phyloP scores from a whole-genome alignment of 2,329 filamentous ascomycete genomes.

The Pestalotiopsis sp. region DNA sequence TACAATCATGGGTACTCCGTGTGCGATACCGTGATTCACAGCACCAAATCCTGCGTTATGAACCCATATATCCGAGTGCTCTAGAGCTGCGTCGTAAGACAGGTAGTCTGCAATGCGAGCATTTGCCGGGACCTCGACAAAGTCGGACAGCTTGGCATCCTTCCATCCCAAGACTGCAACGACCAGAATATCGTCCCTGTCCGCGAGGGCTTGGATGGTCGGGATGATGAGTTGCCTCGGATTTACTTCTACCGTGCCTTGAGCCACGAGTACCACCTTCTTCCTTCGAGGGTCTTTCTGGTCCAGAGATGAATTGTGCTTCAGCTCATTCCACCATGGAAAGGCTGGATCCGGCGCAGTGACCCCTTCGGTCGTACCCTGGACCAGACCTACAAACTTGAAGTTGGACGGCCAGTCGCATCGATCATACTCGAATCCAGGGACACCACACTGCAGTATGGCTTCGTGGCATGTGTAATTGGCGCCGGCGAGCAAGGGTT shows the following conservation, averaged over 20 bases:
- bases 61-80: constrained; percentile 38
- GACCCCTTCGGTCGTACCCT: constrained; percentile 18
- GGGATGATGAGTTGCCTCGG: constrained; percentile 40
- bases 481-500: constrained; percentile 33
- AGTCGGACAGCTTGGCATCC: constrained; percentile 28
- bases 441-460: constrained; percentile 40
- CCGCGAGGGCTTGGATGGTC: constrained; percentile 35
- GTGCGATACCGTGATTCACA: constrained; percentile 41
- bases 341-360: constrained; percentile 22
- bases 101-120: constrained; percentile 39
- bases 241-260: constrained; percentile 42
- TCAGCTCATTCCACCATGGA: constrained; percentile 38
- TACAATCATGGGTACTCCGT: constrained; percentile 42
- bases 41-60: constrained; percentile 45
- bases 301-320: constrained; percentile 25
- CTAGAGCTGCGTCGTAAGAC: constrained; percentile 40
- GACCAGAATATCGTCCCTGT: constrained; percentile 28
- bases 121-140: constrained; percentile 29
- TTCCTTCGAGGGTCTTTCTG: constrained; percentile 19
- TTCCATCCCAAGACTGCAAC: constrained; percentile 39
- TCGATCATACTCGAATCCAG: constrained; percentile 40
- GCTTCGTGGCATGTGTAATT: constrained; percentile 38
- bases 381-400: constrained; percentile 37
- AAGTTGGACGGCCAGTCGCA: constrained; percentile 38
- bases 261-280: constrained; percentile 40